Evolutionary conservation across 139 green algal species (phyloP).

Genomic region (Zygnema circumcarinatum): DNA sequence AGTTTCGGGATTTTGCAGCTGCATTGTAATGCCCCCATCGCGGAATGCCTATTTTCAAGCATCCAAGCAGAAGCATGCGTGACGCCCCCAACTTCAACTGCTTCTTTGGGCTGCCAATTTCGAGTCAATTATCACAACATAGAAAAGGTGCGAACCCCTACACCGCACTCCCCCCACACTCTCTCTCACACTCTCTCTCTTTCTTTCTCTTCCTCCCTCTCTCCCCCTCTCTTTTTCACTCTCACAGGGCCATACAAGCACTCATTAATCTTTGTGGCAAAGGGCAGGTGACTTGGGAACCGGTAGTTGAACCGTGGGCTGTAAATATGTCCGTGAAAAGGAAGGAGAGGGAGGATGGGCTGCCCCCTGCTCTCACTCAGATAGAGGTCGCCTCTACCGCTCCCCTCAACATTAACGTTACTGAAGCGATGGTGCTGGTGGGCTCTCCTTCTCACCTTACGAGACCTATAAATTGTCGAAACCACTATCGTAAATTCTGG

Average conservation of each 20-base stretch:
- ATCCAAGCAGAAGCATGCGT: neutral
- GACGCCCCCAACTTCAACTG: neutral
- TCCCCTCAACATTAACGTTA: slow-evolving; percentile 11
- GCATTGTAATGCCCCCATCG: neutral
- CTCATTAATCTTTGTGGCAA: neutral
- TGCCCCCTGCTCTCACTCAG: neutral
- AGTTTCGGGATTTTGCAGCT: too few species aligned
- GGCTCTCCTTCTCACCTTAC: too few species aligned
- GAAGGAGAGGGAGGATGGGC: neutral
- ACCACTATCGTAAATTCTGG: too few species aligned
- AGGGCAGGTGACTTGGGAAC: slow-evolving; percentile 25
- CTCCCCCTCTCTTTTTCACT: neutral
- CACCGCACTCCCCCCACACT: neutral
- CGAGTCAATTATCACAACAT: neutral
- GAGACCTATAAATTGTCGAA: too few species aligned
- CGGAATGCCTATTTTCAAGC: neutral
- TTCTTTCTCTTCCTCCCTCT: neutral
- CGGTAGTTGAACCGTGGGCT: slow-evolving; percentile 10
- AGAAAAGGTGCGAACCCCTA: neutral
- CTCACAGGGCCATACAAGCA: neutral
- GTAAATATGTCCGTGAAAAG: slow-evolving; percentile 4
- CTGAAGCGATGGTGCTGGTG: slow-evolving; percentile 24
- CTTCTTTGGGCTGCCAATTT: neutral
- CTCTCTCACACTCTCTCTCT: too few species aligned
- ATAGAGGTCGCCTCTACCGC: neutral